Evolutionary conservation across 306 rosid species (phyloP).

Genomic region (Pyrus pyrifolia): DNA sequence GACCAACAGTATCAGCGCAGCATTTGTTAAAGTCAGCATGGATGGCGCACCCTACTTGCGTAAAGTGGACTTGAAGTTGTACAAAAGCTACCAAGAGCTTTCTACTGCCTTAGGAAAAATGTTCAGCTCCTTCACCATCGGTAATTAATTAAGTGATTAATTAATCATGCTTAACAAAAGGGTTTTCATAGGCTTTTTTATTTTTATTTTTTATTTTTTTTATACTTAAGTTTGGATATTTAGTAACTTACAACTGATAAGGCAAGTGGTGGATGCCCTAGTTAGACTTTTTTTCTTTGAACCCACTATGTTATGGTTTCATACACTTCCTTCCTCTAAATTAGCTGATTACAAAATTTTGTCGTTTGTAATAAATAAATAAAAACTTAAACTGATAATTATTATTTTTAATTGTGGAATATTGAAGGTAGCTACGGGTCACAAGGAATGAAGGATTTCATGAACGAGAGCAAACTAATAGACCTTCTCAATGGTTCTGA

Average conservation of each 20-base stretch:
- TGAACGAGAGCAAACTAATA: conserved; percentile 68
- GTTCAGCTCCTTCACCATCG: conserved; percentile 73
- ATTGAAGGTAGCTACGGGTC: conserved; percentile 51
- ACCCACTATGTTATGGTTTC: not conserved
- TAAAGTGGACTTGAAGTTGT: conserved; percentile 73
- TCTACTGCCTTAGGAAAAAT: conserved; percentile 64
- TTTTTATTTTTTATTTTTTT: too few relatives aligned
- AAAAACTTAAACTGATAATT: not conserved
- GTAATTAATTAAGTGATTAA: conserved; percentile 13
- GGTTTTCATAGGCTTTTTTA: too few relatives aligned
- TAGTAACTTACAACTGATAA: not conserved
- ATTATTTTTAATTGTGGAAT: not conserved
- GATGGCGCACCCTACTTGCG: conserved; percentile 90
- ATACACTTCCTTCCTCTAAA: not conserved
- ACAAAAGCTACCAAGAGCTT: conserved; percentile 68
- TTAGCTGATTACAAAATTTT: too few relatives aligned
- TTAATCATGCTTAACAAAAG: not conserved
- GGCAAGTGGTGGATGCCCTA: not conserved
- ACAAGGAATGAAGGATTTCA: conserved; percentile 66
- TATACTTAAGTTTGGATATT: not conserved
- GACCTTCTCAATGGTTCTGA: conserved; percentile 74
- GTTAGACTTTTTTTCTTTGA: not conserved
- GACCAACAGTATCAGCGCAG: conserved; percentile 18
- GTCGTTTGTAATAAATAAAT: not conserved
- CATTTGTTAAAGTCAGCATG: conserved; percentile 83